These are phyloP conservation scores for Oxalis stricta DNA, from an alignment of 441 rosid species.

Conservation along the genomic window DNA sequence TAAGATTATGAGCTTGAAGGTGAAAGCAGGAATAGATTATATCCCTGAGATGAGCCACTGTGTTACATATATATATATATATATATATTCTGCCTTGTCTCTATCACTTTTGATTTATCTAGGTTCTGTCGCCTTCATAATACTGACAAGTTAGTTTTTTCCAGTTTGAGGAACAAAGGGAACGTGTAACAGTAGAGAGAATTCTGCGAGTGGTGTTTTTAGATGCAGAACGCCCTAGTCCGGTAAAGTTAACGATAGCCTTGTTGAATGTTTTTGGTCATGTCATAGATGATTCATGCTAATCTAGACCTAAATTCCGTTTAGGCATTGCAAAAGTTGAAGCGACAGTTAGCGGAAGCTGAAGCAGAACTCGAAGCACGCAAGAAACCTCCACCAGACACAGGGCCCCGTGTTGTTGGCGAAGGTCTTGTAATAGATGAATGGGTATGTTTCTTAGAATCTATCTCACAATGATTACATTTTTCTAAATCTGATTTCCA, in stretches of 20 bases:
- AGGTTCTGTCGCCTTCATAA: too few species aligned
- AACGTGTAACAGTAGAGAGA: slow-evolving; percentile 39
- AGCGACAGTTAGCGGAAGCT: slow-evolving; percentile 26
- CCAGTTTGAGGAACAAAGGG: slow-evolving; percentile 66
- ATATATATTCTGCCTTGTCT: too few species aligned
- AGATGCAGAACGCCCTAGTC: slow-evolving; percentile 42
- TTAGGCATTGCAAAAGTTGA: slow-evolving; percentile 24
- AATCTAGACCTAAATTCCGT: not conserved
- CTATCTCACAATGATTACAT: too few species aligned
- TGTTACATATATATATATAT: slow-evolving; percentile 5
- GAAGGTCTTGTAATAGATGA: slow-evolving; percentile 79
- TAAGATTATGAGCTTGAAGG: slow-evolving; percentile 61
- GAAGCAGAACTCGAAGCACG: slow-evolving; percentile 22
- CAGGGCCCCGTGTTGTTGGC: slow-evolving; percentile 47
- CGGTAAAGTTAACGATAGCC: slow-evolving; percentile 25
- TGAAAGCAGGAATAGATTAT: slow-evolving; percentile 47
- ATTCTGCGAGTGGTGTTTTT: slow-evolving; percentile 52
- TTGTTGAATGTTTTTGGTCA: slow-evolving; percentile 1
- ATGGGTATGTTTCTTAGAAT: too few species aligned
- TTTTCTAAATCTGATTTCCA: not conserved
- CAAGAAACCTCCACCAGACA: slow-evolving; percentile 24
- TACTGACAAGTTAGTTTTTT: not conserved
- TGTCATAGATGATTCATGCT: not conserved
- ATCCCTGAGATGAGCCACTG: slow-evolving; percentile 72
- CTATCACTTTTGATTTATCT: not conserved